Base-by-base conservation (phyloP, 2,329 filamentous ascomycete species). In the Byssothecium circinans region DNA sequence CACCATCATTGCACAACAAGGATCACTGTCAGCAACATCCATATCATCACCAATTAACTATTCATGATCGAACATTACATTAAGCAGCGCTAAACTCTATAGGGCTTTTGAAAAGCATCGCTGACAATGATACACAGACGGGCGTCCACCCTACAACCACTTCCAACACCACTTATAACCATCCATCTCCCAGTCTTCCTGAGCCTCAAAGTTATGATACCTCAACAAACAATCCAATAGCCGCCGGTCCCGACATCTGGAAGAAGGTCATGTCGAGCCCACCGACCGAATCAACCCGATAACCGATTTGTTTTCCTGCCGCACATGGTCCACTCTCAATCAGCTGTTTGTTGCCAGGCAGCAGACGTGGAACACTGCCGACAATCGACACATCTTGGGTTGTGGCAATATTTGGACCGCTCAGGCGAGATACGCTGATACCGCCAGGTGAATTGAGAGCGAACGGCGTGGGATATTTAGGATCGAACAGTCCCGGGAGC, bases 401-500 rank as follows among this genome's bases (percentile, higher is more conserved):
- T 15, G 52, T 53, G n/a, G 41, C 29, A 1, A 45, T 49, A n/a
- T 44, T 49, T 17, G 41, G 45, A n/a, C 35, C 43, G 23, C 43
- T 43, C 7, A 73, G 56, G 29, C 57, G 54, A 22, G 58, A 60
- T 18, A 70, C 59, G 8, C 19, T 47, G 36, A 74, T 59, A n/a
- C 65, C 68, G 8, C 77, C 77, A 2, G 56, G 56, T 6, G 56
- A 40, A 1, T 34, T 47, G 17, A 61, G 38, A 10, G 59, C 59
- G 14, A 72, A 70, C 2, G 61, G 56, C 43, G 72, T 60, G 57
- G 77, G 19, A 38, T 55, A 34, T 70, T 63, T 12, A 56, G 49
- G 52, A 54, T 57, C 18, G 46, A 50, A n/a, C 68, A 74, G 50
- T 5, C 58, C 47, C 0, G 77, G 77, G 50, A 79, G 69, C 30